A percentile compares a stretch with the other conserved stretches of the same genome.
phyloP scores from a whole-genome alignment of 2,329 filamentous ascomycete genomes.

The Blumeria hordei region DNA sequence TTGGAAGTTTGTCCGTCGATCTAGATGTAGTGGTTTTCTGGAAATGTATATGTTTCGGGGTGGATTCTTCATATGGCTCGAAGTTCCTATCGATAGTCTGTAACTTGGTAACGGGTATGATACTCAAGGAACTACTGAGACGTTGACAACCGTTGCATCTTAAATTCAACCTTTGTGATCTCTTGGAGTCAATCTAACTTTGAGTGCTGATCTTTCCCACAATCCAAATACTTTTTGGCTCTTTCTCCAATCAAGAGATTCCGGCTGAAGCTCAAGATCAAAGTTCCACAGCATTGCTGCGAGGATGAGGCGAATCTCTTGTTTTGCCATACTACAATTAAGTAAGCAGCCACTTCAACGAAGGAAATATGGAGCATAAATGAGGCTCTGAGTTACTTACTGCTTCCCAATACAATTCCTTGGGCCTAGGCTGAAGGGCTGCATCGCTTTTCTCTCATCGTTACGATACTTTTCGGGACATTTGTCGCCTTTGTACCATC shows the following conservation, averaged over 20 bases:
- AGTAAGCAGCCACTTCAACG: neutral
- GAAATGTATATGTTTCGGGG: no score
- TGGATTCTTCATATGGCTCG: no score
- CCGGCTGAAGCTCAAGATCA: constrained; percentile 5
- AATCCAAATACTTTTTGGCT: constrained; percentile 3
- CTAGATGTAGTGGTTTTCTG: no score
- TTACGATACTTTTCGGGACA: constrained; percentile 1
- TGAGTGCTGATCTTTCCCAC: constrained; percentile 3
- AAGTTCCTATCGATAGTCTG: no score
- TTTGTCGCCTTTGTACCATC: constrained; percentile 14
- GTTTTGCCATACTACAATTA: constrained; percentile 3
- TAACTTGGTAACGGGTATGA: no score
- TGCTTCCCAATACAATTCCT: constrained; percentile 8
- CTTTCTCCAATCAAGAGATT: neutral
- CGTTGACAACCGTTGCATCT: no score
- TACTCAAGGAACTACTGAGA: no score
- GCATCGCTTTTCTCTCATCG: constrained; percentile 5
- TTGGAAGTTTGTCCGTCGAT: no score
- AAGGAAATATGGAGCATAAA: neutral
- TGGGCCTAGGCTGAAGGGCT: constrained; percentile 5
- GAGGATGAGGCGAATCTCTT: constrained; percentile 7
- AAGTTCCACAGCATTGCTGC: constrained; percentile 9
- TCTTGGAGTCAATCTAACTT: constrained; percentile 1
- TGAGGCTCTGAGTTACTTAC: neutral
- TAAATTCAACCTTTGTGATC: neutral